phyloP scores from a whole-genome alignment of 768 basidiomycete genomes.

The Tylopilus intermedius region DNA sequence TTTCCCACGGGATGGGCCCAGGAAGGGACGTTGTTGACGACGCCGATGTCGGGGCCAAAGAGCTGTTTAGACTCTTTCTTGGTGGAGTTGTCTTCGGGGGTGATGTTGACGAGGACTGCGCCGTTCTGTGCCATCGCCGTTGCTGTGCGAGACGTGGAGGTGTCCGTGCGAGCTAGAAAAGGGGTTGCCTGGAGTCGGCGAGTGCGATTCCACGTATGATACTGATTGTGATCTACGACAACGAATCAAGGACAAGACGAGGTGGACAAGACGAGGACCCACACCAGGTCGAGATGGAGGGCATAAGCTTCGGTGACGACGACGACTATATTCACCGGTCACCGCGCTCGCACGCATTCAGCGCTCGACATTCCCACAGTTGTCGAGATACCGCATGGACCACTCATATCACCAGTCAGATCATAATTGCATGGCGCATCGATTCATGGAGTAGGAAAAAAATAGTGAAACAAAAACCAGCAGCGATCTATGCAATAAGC shows the following conservation, averaged over 20 bases:
- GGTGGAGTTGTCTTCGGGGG: conserved; percentile 10
- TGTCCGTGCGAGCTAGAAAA: conserved; percentile 48
- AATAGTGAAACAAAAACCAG: background rate
- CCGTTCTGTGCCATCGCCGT: conserved; percentile 44
- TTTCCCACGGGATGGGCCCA: conserved; percentile 70
- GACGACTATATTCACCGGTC: conserved; percentile 1
- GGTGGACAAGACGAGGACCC: conserved; percentile 12
- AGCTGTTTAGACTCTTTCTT: conserved; percentile 64
- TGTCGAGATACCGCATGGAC: background rate
- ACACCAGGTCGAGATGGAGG: conserved; percentile 39
- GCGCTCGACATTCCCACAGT: background rate
- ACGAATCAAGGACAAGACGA: background rate
- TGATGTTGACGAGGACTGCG: conserved; percentile 27
- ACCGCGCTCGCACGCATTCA: background rate
- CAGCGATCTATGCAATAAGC: conserved; percentile 66
- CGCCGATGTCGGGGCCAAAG: conserved; percentile 89
- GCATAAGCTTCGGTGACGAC: conserved; percentile 14
- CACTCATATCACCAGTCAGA: background rate
- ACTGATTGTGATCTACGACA: conserved; percentile 44
- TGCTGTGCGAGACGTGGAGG: conserved; percentile 43
- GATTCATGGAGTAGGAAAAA: background rate
- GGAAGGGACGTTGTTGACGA: conserved; percentile 59
- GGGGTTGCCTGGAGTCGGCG: conserved; percentile 48
- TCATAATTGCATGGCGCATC: background rate
- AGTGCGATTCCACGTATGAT: conserved; percentile 55